Percentiles rank a stretch among this genome's conserved stretches.
phyloP scores from a whole-genome alignment of 108 stramenopile species.

The Schizochytrium sp. region DNA sequence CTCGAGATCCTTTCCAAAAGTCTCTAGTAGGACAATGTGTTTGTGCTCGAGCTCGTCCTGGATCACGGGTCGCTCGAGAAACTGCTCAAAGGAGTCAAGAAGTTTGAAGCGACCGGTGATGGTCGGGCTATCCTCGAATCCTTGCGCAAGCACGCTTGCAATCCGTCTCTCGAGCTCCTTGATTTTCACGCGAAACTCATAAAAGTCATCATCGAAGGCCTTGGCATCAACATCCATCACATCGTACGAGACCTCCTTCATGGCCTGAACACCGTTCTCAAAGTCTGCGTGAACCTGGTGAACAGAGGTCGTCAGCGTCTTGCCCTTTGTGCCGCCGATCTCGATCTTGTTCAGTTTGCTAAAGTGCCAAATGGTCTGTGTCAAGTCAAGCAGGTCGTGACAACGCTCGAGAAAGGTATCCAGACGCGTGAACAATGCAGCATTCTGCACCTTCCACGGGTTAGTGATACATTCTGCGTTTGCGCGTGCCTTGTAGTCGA shows the following conservation, averaged over 20 bases:
- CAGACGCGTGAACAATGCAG: conserved; percentile 41
- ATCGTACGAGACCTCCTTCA: conserved; percentile 28
- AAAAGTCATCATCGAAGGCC: conserved; percentile 39
- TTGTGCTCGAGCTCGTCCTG: conserved; percentile 39
- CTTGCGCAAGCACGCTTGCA: conserved; percentile 30
- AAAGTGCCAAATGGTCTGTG: conserved; percentile 34
- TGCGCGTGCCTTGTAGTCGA: conserved; percentile 35
- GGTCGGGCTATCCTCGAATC: conserved; percentile 39
- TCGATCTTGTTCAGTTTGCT: conserved; percentile 35
- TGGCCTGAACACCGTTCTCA: conserved; percentile 2
- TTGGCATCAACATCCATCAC: conserved; percentile 28
- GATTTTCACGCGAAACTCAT: conserved; percentile 31
- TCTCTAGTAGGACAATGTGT: conserved; percentile 26
- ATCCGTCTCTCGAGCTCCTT: conserved; percentile 39
- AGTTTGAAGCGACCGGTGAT: conserved; percentile 32
- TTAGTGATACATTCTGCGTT: conserved; percentile 34
- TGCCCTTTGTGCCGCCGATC: conserved; percentile 49
- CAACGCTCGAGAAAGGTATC: conserved; percentile 40
- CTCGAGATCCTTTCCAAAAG: conserved; percentile 18
- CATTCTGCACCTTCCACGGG: conserved; percentile 43
- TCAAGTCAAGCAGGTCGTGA: conserved; percentile 39
- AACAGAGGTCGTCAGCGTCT: conserved; percentile 36
- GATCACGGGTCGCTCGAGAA: conserved; percentile 28
- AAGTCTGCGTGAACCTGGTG: conserved; percentile 33
- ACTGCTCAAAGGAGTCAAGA: conserved; percentile 34